These are phyloP conservation scores for Acacia concinna DNA, from an alignment of 331 rosid species.

Conservation along the genomic window DNA sequence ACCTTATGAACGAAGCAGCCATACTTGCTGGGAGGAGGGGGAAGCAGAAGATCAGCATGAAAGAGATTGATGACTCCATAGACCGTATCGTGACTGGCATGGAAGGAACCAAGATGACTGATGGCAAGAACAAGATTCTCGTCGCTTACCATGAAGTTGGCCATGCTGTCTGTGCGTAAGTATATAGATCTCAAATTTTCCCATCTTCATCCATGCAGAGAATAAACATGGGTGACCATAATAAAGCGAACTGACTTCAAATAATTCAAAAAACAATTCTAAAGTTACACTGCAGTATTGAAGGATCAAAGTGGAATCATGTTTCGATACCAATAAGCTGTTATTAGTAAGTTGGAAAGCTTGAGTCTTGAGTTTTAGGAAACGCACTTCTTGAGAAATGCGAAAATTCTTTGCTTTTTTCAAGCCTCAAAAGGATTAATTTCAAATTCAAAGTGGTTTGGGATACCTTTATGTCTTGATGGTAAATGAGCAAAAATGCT, in stretches of 20 bases:
- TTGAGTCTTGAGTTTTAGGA: too few species aligned
- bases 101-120: slow-evolving; percentile 86
- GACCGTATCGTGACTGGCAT: slow-evolving; percentile 82
- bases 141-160: slow-evolving; percentile 89
- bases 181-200: neutral
- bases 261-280: too few species aligned
- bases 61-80: slow-evolving; percentile 70
- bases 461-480: too few species aligned
- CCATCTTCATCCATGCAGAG: neutral
- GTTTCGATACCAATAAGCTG: too few species aligned
- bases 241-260: neutral
- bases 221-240: neutral
- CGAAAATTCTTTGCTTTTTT: too few species aligned
- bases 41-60: slow-evolving; percentile 52
- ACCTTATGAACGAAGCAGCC: slow-evolving; percentile 84
- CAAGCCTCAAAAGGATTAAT: too few species aligned
- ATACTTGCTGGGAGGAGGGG: slow-evolving; percentile 78
- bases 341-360: too few species aligned
- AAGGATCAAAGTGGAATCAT: too few species aligned
- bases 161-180: slow-evolving; percentile 86
- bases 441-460: too few species aligned
- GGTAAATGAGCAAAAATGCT: too few species aligned
- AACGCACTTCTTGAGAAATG: too few species aligned
- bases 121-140: slow-evolving; percentile 69
- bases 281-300: too few species aligned